Conservation (phyloP, 495 filamentous ascomycete genomes). For the Aspergillus egyptiacus region DNA sequence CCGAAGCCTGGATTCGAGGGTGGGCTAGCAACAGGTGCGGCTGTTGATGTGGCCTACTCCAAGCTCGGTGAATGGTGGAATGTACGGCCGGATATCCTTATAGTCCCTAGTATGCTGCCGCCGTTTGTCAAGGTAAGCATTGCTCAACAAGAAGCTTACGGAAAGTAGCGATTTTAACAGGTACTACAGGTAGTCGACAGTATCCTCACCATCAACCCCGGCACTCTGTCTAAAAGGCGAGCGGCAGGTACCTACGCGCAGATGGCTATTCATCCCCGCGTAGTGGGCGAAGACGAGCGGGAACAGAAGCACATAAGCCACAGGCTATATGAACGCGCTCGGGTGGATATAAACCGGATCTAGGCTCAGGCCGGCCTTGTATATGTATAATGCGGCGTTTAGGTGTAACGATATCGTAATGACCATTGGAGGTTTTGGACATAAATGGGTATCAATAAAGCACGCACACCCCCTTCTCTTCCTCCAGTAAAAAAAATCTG, state of each 20-base stretch:
- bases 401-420: conserved; percentile 13
- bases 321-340: conserved; percentile 71
- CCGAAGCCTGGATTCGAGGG: conserved; percentile 56
- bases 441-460: conserved; percentile 6
- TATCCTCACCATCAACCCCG: conserved; percentile 82
- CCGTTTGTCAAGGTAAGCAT: conserved; percentile 76
- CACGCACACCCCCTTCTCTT: too few species aligned
- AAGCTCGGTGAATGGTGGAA: conserved; percentile 88
- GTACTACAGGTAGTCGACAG: conserved; percentile 66
- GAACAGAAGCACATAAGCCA: conserved; percentile 57
- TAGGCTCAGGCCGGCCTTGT: conserved; percentile 23
- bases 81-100: conserved; percentile 75
- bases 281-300: conserved; percentile 53
- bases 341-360: conserved; percentile 79
- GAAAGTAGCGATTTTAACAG: neutral
- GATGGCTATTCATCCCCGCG: conserved; percentile 62
- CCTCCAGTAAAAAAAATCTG: too few species aligned
- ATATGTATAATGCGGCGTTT: conserved; percentile 20
- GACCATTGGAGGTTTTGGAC: conserved; percentile 2
- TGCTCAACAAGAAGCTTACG: neutral
- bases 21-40: conserved; percentile 59
- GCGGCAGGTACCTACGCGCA: conserved; percentile 76
- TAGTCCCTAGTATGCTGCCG: conserved; percentile 75
- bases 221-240: conserved; percentile 74
- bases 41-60: conserved; percentile 76